Evolutionary conservation across 257 asterid species (phyloP).

Genomic region (Catharanthus roseus): DNA sequence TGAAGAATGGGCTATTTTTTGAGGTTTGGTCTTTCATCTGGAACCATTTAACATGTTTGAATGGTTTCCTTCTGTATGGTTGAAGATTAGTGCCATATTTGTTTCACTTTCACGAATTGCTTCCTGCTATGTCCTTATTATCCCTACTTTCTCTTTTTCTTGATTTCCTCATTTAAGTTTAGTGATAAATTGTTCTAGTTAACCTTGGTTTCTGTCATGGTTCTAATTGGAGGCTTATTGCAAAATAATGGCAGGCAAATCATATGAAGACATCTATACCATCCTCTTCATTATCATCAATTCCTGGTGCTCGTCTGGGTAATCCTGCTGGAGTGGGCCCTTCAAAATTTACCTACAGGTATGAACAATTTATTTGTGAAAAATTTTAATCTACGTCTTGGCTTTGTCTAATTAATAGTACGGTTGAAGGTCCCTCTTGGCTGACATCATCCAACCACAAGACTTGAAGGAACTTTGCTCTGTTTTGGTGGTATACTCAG

Average conservation of each 20-base stretch:
- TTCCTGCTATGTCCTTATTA: neutral
- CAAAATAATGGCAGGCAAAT: conserved; percentile 45
- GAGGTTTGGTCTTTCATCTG: conserved; percentile 2
- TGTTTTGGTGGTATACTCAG: conserved; percentile 78
- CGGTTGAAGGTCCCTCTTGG: conserved; percentile 77
- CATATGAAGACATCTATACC: conserved; percentile 49
- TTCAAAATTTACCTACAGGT: conserved; percentile 90
- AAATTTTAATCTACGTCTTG: neutral
- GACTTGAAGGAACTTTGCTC: conserved; percentile 97
- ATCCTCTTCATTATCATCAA: conserved; percentile 47
- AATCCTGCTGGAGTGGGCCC: conserved; percentile 58
- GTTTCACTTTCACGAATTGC: neutral
- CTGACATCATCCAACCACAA: conserved; percentile 88
- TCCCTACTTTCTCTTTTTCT: neutral
- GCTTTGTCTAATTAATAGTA: conserved; percentile 35
- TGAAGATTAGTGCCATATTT: neutral
- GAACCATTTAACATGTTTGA: neutral
- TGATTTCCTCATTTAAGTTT: neutral
- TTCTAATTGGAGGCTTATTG: conserved; percentile 2
- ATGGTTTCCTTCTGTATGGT: neutral
- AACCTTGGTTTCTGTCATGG: neutral
- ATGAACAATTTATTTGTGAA: conserved; percentile 18
- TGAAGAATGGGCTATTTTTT: neutral
- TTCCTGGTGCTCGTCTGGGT: conserved; percentile 50
- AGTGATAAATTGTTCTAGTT: neutral